Evolutionary conservation across 768 basidiomycete species (phyloP), one percentile per base, ranked within the genome.

Genomic region (Russula emetica): DNA sequence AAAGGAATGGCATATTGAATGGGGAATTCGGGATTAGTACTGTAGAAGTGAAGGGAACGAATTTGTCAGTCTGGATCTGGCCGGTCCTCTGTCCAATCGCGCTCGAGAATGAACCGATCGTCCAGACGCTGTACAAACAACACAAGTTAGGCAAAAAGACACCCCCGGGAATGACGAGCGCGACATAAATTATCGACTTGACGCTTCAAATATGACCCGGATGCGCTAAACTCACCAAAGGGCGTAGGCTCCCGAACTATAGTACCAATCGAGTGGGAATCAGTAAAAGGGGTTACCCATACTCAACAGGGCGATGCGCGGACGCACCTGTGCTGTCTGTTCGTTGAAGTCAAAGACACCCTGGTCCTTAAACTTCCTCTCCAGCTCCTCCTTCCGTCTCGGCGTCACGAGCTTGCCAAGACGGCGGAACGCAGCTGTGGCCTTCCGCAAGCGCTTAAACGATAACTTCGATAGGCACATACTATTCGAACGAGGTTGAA

Each of bases 391-490:
- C 24, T 5, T 50, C 24, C 38, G 4, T 5, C 51, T 20, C 9
- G 63, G 58, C 5, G 63, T 28, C 20, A 56, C 55, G 24, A 26
- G 34, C 14, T n/a, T 3, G 18, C 20, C 34, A 13, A 30, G 34
- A 18, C 0, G 32, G 22, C 34, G 55, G 58, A 64, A 64, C 4
- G 14, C 30, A 20, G 1, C 22, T 11, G 18, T 30, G 0, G 54
- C 54, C 16, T 44, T 56, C 32, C 20, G n/a, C 20, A 64, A 38
- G 7, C 63, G 59, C 47, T 64, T 56, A 8, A 64, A 51, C 20
- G 59, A 59, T n/a, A 56, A 24, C 20, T 55, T 50, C 10, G 28
- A 50, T 5, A 64, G 47, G 7, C 20, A 60, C 10, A 5, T 51
- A 30, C 63, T 60, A 38, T 14, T 28, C 49, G 7, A 34, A 36